These are phyloP conservation scores for Sarocladiaceae sp. DNA, from an alignment of 2,329 filamentous ascomycete species.

Conservation along the genomic window DNA sequence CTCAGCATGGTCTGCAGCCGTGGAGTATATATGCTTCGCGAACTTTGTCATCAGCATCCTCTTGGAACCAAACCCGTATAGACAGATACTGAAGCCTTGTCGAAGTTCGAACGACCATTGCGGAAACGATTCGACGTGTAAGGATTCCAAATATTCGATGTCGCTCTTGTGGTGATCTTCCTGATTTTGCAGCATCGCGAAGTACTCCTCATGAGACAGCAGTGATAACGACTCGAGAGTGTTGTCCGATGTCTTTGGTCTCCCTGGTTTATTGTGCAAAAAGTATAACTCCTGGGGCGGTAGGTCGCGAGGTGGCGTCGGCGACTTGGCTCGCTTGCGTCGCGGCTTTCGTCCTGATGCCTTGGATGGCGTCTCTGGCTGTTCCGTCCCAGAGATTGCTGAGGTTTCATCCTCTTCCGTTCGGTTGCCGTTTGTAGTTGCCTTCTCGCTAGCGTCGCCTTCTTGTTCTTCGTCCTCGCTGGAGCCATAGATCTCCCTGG, in stretches of 20 bases:
- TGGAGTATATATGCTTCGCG: constrained; percentile 57
- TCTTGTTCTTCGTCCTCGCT: constrained; percentile 43
- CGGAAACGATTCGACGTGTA: constrained; percentile 76
- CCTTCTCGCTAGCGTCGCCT: constrained; percentile 23
- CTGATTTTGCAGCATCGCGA: constrained; percentile 55
- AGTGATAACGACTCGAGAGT: constrained; percentile 68
- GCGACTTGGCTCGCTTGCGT: constrained; percentile 46
- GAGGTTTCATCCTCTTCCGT: constrained; percentile 24
- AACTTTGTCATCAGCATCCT: constrained; percentile 67
- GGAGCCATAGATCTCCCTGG: constrained; percentile 59
- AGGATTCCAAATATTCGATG: constrained; percentile 61
- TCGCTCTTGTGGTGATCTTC: constrained; percentile 65
- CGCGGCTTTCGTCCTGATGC: constrained; percentile 20
- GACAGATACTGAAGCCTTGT: constrained; percentile 79
- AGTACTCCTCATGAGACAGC: constrained; percentile 90
- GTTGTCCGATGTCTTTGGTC: constrained; percentile 79
- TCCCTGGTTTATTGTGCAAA: constrained; percentile 78
- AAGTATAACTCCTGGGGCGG: constrained; percentile 91
- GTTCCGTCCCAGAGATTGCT: constrained; percentile 19
- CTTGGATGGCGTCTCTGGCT: constrained; percentile 34
- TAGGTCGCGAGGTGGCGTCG: constrained; percentile 74
- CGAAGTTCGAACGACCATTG: constrained; percentile 91
- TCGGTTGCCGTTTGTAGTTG: constrained; percentile 12
- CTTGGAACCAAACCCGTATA: constrained; percentile 93
- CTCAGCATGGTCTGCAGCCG: constrained; percentile 8